Percentiles rank a stretch among this genome's conserved stretches.
Conservation (phyloP, 2,329 filamentous ascomycete genomes). For the Fusarium piperis region DNA sequence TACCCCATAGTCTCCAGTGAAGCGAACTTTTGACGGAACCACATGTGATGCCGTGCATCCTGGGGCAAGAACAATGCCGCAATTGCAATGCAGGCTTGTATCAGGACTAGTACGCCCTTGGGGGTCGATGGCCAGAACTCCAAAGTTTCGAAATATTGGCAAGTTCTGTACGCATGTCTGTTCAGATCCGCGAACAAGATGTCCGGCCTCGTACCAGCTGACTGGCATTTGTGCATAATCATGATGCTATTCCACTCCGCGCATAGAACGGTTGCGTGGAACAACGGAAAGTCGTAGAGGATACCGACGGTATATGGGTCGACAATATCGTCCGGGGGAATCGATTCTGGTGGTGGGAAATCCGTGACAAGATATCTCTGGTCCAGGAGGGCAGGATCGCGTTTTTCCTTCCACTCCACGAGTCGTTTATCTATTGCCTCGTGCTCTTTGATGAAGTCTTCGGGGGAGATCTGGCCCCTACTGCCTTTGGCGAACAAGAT, state of each 20-base stretch:
- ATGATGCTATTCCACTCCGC: constrained; percentile 83
- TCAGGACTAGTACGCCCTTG: constrained; percentile 74
- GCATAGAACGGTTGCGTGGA: constrained; percentile 76
- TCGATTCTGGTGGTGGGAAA: constrained; percentile 62
- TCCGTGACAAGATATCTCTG: constrained; percentile 70
- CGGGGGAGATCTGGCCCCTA: constrained; percentile 69
- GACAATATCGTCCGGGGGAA: constrained; percentile 73
- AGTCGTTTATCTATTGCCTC: constrained; percentile 59
- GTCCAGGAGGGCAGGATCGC: constrained; percentile 71
- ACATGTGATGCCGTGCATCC: constrained; percentile 77
- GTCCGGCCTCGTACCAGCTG: constrained; percentile 65
- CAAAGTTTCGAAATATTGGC: constrained; percentile 82
- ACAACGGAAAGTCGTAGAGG: constrained; percentile 77
- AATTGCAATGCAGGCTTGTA: constrained; percentile 81
- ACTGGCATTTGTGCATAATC: constrained; percentile 83
- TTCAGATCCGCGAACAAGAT: constrained; percentile 64
- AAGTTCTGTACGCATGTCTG: constrained; percentile 73
- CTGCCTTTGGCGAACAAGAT: constrained; percentile 76
- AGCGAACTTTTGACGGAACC: constrained; percentile 83
- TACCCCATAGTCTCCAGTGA: constrained; percentile 82
- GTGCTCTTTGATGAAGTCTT: constrained; percentile 73
- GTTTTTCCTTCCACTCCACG: constrained; percentile 60
- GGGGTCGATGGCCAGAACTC: constrained; percentile 76
- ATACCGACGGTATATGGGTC: constrained; percentile 75
- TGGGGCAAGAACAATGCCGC: constrained; percentile 82